Conservation (phyloP, 192 early-diverging fungal genomes). For the Glomus cerebriforme region DNA sequence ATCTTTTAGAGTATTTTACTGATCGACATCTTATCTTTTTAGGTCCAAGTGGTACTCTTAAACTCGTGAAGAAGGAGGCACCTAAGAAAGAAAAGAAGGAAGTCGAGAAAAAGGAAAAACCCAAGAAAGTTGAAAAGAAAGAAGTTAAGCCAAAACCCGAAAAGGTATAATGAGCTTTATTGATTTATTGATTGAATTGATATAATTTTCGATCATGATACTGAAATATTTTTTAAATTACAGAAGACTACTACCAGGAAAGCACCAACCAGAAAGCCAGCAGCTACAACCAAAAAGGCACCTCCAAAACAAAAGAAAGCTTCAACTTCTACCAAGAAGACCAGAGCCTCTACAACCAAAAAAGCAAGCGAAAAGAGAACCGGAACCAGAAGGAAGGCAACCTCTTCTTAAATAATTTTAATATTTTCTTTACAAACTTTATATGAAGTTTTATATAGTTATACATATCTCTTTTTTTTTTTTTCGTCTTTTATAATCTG, state of each 20-base stretch:
- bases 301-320: slow-evolving; percentile 6
- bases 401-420: background rate
- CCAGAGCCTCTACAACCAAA: background rate
- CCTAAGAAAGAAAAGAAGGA: slow-evolving; percentile 28
- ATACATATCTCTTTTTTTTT: too few species aligned
- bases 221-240: background rate
- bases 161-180: slow-evolving; percentile 2
- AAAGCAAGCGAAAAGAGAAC: slow-evolving; percentile 1
- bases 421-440: background rate
- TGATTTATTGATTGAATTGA: background rate
- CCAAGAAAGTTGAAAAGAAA: slow-evolving; percentile 18
- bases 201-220: background rate
- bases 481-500: too few species aligned
- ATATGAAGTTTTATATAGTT: background rate
- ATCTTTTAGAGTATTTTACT: too few species aligned
- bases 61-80: slow-evolving; percentile 27
- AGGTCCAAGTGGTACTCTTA: slow-evolving; percentile 30
- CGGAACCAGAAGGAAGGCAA: background rate
- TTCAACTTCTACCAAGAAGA: background rate
- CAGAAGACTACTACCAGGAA: background rate
- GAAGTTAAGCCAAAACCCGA: slow-evolving; percentile 19
- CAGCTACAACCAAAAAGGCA: background rate
- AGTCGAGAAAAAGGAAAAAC: slow-evolving; percentile 28
- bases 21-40: too few species aligned
- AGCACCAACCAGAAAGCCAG: background rate